Evolutionary conservation across 495 filamentous ascomycete species (phyloP).

Genomic region (Lasiosphaeris hirsuta): DNA sequence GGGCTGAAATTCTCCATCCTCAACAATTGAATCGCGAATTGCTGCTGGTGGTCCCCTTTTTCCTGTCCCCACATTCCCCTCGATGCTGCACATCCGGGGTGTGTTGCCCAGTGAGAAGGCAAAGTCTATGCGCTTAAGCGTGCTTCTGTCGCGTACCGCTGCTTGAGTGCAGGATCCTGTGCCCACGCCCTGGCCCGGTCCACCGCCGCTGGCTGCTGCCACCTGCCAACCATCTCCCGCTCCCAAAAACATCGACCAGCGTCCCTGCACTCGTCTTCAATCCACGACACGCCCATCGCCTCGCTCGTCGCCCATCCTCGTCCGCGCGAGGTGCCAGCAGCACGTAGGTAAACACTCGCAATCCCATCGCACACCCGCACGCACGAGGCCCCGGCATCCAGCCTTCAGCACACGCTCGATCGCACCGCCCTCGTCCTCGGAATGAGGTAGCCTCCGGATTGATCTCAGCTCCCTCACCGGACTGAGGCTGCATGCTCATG

Average conservation of each 20-base stretch:
- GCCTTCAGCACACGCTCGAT: constrained; percentile 16
- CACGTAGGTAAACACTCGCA: neutral
- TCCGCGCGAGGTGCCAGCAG: constrained; percentile 10
- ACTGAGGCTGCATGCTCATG: constrained; percentile 38
- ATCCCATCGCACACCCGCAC: neutral
- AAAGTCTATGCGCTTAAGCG: constrained; percentile 14
- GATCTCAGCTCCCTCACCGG: constrained; percentile 53
- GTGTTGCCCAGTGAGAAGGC: constrained; percentile 16
- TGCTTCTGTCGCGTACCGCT: constrained; percentile 7
- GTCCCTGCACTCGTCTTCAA: neutral
- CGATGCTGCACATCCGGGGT: neutral
- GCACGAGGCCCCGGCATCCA: neutral
- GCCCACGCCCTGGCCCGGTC: neutral
- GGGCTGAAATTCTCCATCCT: neutral
- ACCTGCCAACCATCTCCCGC: constrained; percentile 17
- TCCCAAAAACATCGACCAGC: constrained; percentile 11
- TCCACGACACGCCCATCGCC: neutral
- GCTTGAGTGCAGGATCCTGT: neutral
- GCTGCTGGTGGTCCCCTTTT: constrained; percentile 7
- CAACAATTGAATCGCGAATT: neutral
- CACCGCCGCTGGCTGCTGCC: constrained; percentile 9
- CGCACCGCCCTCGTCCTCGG: constrained; percentile 28
- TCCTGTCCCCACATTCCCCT: constrained; percentile 3
- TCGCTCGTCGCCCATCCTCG: neutral
- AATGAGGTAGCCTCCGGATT: constrained; percentile 51